Evolutionary conservation across 2,329 filamentous ascomycete species (phyloP), one percentile per base, ranked within the genome.

Genomic region (Emergomyces orientalis): DNA sequence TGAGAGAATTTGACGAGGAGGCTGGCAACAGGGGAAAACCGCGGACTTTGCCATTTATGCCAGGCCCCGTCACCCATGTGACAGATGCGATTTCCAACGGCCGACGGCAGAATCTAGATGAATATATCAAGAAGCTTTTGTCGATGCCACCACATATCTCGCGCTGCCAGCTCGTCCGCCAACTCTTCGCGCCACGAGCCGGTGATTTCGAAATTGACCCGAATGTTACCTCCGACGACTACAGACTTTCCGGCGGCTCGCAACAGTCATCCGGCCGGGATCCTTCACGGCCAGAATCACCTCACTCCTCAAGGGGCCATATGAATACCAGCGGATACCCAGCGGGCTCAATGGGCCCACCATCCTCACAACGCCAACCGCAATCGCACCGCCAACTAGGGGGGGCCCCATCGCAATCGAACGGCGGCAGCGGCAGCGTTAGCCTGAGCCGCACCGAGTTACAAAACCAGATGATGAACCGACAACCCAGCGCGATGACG

Each of bases 71-170:
- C 65, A 96, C 92, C 67, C 96, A 96, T 76, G 93, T 97, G 62
- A 99, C 93, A n/a, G 93, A 97, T 72, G 90, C 90, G 43, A 97
- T 99, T 70, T 96, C 92, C 22, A 92, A 97, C 72, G 92, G 91
- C 34, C 86, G 94, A 68, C 86, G 94, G 64, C 90, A 94, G 73
- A 97, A 96, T 72, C 80, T 99, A 47, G 92, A 99, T 71, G 90
- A 93, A 60, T 99, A 99, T 71, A 91, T 99, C 69, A 95, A 95
- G 77, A 93, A 94, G 70, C 81, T 99, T 27, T 80, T 99, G 9
- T 83, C 84, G 43, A 88, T 97, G 75, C 90, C 91, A 2, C 79
- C 84, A 0, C 91, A 97, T 72, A 97, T 99, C 66, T 86, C 90
- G 0, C 85, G 87, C 67, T 94, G 90, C 72, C 86, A 87, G 63